Evolutionary conservation across 495 filamentous ascomycete species (phyloP).

Genomic region (Hyaloscypha bicolor): DNA sequence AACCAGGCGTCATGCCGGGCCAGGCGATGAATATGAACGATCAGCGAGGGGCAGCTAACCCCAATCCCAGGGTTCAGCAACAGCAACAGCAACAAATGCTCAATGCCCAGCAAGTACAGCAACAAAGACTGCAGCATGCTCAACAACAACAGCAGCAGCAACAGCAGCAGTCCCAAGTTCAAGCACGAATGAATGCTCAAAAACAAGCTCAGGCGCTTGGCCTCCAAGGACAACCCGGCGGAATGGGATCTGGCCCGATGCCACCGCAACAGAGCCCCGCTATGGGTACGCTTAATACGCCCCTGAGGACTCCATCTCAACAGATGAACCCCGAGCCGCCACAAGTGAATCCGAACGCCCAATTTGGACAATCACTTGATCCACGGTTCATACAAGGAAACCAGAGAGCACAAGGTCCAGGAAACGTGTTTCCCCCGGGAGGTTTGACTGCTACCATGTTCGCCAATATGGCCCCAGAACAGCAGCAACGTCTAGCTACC

Average conservation of each 20-base stretch:
- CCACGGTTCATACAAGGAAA: constrained; percentile 47
- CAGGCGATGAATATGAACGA: constrained; percentile 35
- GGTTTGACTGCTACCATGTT: constrained; percentile 40
- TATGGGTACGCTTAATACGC: constrained; percentile 52
- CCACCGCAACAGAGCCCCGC: constrained; percentile 52
- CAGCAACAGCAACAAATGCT: constrained; percentile 42
- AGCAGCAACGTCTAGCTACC: constrained; percentile 32
- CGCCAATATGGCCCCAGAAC: constrained; percentile 38
- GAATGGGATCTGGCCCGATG: constrained; percentile 40
- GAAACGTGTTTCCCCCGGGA: constrained; percentile 34
- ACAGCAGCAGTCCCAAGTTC: constrained; percentile 28
- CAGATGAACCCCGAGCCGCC: constrained; percentile 39
- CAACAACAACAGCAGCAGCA: constrained; percentile 19
- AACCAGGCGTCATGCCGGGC: constrained; percentile 41
- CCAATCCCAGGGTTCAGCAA: constrained; percentile 38
- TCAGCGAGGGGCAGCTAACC: constrained; percentile 35
- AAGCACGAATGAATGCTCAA: constrained; percentile 44
- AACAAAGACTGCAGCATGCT: constrained; percentile 41
- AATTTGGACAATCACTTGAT: constrained; percentile 42
- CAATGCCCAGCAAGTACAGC: constrained; percentile 40
- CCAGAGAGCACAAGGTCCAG: constrained; percentile 34
- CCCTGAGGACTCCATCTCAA: constrained; percentile 44
- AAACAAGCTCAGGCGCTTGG: constrained; percentile 36
- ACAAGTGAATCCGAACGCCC: constrained; percentile 40
- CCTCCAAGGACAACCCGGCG: constrained; percentile 52